Conservation (phyloP, 2,329 filamentous ascomycete species). For the Tolypocladium sp. region DNA sequence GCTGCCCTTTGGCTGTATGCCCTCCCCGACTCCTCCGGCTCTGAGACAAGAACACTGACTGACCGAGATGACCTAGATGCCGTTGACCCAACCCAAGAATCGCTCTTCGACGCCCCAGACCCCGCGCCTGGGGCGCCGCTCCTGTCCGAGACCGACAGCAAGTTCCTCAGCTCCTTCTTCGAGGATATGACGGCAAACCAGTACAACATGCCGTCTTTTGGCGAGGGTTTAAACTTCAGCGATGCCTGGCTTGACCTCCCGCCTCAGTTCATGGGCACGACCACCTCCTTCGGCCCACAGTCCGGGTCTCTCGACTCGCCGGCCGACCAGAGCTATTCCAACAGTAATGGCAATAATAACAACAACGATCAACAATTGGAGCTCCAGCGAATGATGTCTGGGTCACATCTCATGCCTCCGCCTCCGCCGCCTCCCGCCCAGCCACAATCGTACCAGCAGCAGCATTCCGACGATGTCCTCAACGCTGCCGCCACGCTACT, state of each 20-base stretch:
- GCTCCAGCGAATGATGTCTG: constrained; percentile 8
- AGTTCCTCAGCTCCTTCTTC: constrained; percentile 49
- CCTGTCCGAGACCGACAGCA: constrained; percentile 53
- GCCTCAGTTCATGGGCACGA: constrained; percentile 56
- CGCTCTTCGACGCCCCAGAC: constrained; percentile 46
- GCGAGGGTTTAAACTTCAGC: constrained; percentile 40
- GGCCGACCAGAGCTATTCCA: constrained; percentile 8
- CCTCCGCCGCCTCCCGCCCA: constrained; percentile 19
- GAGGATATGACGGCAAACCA: constrained; percentile 42
- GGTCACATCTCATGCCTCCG: constrained; percentile 25
- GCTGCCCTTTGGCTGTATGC: constrained; percentile 61
- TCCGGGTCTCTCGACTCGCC: constrained; percentile 15
- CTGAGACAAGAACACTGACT: constrained; percentile 7
- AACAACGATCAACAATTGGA: constrained; percentile 6
- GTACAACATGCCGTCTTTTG: constrained; percentile 39
- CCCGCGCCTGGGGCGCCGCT: constrained; percentile 56
- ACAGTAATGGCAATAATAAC: not conserved
- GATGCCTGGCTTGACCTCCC: constrained; percentile 50
- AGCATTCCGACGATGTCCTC: constrained; percentile 43
- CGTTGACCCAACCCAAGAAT: constrained; percentile 33
- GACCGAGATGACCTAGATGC: constrained; percentile 26
- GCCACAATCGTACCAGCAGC: constrained; percentile 12
- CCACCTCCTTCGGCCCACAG: constrained; percentile 53
- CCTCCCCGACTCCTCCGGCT: constrained; percentile 4
- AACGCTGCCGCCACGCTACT: constrained; percentile 44